A percentile compares a stretch with the other conserved stretches of the same genome.
phyloP scores from a whole-genome alignment of 2,329 filamentous ascomycete genomes.

The Falciphora oryzae region DNA sequence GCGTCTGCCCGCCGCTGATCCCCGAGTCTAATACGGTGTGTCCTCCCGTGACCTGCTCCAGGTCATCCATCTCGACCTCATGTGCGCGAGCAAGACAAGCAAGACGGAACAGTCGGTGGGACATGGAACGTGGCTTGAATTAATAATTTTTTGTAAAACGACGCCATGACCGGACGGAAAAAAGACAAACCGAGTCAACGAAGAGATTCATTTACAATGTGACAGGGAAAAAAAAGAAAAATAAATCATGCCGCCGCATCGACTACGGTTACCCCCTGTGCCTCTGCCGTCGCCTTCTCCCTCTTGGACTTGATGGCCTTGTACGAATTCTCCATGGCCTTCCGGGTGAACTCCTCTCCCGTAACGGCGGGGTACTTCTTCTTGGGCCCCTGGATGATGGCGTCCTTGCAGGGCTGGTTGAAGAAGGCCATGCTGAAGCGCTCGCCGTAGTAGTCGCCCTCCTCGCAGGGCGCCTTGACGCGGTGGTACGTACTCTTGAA shows the following conservation, averaged over 20 bases:
- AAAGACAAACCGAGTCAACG: no score
- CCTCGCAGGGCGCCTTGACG: conserved; percentile 54
- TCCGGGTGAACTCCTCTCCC: conserved; percentile 48
- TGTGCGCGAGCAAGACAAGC: no score
- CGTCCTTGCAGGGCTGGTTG: conserved; percentile 50
- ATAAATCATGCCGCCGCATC: conserved; percentile 6
- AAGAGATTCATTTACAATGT: no score
- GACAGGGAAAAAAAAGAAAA: no score
- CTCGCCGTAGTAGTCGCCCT: conserved; percentile 42
- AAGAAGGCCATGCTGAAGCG: conserved; percentile 56
- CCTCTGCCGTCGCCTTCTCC: background rate
- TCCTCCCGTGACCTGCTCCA: no score
- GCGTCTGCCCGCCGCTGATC: no score
- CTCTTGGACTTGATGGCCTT: conserved; percentile 34
- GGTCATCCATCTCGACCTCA: no score
- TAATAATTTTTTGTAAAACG: no score
- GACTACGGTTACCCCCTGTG: background rate
- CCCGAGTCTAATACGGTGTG: no score
- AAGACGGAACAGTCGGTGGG: no score
- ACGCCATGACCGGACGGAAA: no score
- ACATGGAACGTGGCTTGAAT: no score
- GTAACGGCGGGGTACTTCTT: conserved; percentile 52
- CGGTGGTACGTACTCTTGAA: conserved; percentile 63
- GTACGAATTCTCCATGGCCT: conserved; percentile 35
- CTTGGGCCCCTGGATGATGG: conserved; percentile 45